Conservation (phyloP, 2,329 filamentous ascomycete genomes). For the Aspergillus bombycis region DNA sequence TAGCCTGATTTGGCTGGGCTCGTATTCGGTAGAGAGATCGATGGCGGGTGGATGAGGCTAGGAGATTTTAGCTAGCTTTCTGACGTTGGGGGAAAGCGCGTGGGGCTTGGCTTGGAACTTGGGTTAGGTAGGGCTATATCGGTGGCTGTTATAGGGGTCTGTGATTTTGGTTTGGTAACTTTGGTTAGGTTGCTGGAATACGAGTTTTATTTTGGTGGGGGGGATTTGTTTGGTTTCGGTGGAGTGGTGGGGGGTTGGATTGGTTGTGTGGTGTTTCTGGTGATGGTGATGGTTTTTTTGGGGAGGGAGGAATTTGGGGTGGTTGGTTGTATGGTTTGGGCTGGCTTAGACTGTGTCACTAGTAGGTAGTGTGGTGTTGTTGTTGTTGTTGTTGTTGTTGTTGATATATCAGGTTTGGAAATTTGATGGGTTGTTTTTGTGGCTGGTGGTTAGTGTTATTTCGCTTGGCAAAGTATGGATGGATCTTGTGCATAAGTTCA, state of each 20-base stretch:
- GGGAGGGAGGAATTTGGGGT: too few relatives aligned
- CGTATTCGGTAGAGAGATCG: conserved; percentile 7
- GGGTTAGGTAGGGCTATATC: background rate
- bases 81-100: background rate
- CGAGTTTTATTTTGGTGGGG: too few relatives aligned
- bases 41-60: background rate
- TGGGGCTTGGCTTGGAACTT: background rate
- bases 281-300: too few relatives aligned
- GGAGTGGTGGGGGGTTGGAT: too few relatives aligned
- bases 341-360: too few relatives aligned
- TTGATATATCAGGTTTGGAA: too few relatives aligned
- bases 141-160: background rate
- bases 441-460: background rate
- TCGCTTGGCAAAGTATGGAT: background rate
- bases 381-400: too few relatives aligned
- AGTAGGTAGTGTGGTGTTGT: too few relatives aligned
- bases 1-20: background rate
- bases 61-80: background rate
- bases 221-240: too few relatives aligned
- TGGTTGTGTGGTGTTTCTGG: too few relatives aligned
- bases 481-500: background rate
- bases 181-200: background rate
- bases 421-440: background rate
- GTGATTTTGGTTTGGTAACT: background rate
- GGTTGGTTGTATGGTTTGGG: too few relatives aligned